Conservation (phyloP, 495 filamentous ascomycete species). For the Trichoderma reesei region DNA sequence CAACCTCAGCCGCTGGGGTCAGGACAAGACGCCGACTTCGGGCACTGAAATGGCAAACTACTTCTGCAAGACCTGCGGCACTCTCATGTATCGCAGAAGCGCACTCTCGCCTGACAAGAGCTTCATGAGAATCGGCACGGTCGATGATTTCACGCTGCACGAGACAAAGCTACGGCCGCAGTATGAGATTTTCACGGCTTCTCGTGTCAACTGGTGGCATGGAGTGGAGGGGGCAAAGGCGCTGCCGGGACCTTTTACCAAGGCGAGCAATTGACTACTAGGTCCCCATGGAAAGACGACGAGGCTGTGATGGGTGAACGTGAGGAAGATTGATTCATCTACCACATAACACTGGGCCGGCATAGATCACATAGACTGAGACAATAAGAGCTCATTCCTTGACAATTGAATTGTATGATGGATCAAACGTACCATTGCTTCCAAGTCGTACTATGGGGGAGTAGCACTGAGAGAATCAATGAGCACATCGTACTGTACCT, state of each 20-base stretch:
- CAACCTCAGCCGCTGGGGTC: constrained; percentile 30
- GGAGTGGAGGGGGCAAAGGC: background rate
- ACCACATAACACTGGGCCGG: no score
- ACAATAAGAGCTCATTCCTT: no score
- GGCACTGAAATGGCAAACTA: constrained; percentile 43
- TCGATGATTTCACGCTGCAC: constrained; percentile 44
- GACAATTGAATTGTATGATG: no score
- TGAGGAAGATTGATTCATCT: no score
- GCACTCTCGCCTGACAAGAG: constrained; percentile 26
- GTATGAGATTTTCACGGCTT: constrained; percentile 35
- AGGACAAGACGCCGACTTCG: constrained; percentile 30
- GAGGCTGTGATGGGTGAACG: background rate
- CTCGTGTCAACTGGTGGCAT: constrained; percentile 31
- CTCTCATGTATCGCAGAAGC: constrained; percentile 41
- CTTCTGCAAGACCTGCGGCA: constrained; percentile 45
- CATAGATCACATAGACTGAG: no score
- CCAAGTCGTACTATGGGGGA: no score
- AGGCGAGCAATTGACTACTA: background rate
- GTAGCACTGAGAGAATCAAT: no score
- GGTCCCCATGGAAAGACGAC: background rate
- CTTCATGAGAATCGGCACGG: constrained; percentile 42
- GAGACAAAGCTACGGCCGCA: constrained; percentile 41
- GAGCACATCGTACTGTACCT: no score
- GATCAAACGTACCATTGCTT: no score
- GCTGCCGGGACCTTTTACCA: background rate